Evolutionary conservation across 139 green algal species (phyloP).

Genomic region (Nannochloris sp.): DNA sequence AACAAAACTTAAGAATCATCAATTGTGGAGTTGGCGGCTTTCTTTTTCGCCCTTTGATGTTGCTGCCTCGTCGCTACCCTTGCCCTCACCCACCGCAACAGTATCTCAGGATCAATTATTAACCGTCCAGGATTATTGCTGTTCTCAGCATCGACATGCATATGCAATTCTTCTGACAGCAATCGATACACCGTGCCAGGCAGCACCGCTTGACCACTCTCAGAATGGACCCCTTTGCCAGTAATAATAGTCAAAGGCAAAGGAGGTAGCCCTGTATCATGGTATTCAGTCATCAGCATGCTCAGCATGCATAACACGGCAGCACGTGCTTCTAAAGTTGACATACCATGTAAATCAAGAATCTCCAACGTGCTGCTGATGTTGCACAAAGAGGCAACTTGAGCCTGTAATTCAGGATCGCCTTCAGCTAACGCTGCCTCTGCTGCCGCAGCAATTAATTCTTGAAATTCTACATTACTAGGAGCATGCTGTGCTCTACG

Average conservation of each 20-base stretch:
- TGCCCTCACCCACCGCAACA: constrained; percentile 1
- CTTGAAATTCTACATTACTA: constrained; percentile 34
- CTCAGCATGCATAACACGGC: constrained; percentile 40
- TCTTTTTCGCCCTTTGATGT: neutral
- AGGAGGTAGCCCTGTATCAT: neutral
- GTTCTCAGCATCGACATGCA: neutral
- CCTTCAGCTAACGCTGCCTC: constrained; percentile 22
- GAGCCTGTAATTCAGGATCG: constrained; percentile 7
- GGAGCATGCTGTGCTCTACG: constrained; percentile 13
- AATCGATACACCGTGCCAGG: constrained; percentile 1
- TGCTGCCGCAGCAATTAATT: constrained; percentile 23
- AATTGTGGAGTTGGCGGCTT: too few relatives aligned
- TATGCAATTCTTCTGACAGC: constrained; percentile 7
- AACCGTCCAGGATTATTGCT: constrained; percentile 16
- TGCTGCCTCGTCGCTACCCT: neutral
- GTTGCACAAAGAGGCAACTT: constrained; percentile 3
- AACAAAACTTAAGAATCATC: too few relatives aligned
- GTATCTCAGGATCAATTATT: constrained; percentile 1
- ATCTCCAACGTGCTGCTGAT: neutral
- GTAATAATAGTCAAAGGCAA: constrained; percentile 14
- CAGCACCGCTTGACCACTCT: constrained; percentile 12
- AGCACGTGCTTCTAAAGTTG: constrained; percentile 28
- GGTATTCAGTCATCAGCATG: constrained; percentile 18
- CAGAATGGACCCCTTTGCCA: constrained; percentile 7
- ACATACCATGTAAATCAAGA: constrained; percentile 41